A percentile compares a stretch with the other conserved stretches of the same genome.
phyloP scores from a whole-genome alignment of 1,284 basidiomycete species.

The Cryptococcus neoformans region DNA sequence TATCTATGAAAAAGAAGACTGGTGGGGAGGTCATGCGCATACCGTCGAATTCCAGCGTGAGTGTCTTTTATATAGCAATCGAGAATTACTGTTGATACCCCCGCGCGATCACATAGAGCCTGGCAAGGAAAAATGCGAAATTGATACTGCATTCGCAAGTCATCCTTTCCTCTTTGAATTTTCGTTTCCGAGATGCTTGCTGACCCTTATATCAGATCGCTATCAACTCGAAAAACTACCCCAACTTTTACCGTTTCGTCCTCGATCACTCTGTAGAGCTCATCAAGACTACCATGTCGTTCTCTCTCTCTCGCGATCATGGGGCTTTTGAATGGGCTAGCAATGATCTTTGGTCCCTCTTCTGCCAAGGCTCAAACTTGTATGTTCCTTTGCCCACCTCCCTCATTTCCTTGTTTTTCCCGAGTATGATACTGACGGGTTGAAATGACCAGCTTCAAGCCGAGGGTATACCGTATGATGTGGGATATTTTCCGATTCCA shows the following conservation, averaged over 20 bases:
- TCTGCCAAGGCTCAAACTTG: slow-evolving; percentile 61
- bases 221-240: slow-evolving; percentile 72
- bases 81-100: neutral
- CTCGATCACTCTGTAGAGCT: slow-evolving; percentile 53
- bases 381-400: slow-evolving; percentile 4
- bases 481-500: slow-evolving; percentile 77
- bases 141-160: slow-evolving; percentile 60
- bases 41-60: slow-evolving; percentile 59
- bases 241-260: slow-evolving; percentile 73
- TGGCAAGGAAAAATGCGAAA: slow-evolving; percentile 55
- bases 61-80: neutral
- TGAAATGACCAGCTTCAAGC: slow-evolving; percentile 52
- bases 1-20: slow-evolving; percentile 65
- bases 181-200: neutral
- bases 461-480: slow-evolving; percentile 67
- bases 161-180: slow-evolving; percentile 39
- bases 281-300: slow-evolving; percentile 69
- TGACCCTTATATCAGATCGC: slow-evolving; percentile 57
- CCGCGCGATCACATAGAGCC: slow-evolving; percentile 21
- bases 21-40: slow-evolving; percentile 74
- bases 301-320: slow-evolving; percentile 65
- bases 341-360: slow-evolving; percentile 59
- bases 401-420: neutral
- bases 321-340: slow-evolving; percentile 73
- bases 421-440: neutral